Percentiles rank a stretch among this genome's conserved stretches.
phyloP scores from a whole-genome alignment of 2,329 filamentous ascomycete species.

The Monilinia aucupariae region DNA sequence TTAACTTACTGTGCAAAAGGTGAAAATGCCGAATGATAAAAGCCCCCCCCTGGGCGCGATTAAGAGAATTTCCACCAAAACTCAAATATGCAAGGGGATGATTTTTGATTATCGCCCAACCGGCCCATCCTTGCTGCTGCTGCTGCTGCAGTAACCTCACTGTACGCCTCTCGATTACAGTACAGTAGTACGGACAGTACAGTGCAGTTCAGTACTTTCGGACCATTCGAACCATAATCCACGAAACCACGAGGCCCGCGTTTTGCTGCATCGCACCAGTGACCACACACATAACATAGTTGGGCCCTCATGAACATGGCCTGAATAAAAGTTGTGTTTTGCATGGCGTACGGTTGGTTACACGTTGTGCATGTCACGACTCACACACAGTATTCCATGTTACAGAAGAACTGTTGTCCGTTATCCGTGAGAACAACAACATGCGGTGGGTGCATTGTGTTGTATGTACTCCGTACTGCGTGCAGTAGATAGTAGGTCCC shows the following conservation, averaged over 20 bases:
- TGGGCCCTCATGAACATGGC: not conserved
- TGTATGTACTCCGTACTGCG: not conserved
- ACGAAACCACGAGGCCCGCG: slow-evolving; percentile 12
- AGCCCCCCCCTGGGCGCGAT: not conserved
- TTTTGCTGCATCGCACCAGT: slow-evolving; percentile 5
- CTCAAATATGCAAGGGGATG: slow-evolving; percentile 5
- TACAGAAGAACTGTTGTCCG: slow-evolving; percentile 3
- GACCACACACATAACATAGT: not conserved
- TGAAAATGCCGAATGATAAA: not conserved
- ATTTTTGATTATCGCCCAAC: not conserved
- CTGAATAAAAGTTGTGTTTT: not conserved
- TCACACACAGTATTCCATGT: not conserved
- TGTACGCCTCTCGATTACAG: slow-evolving; percentile 1
- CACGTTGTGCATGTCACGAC: too few relatives aligned
- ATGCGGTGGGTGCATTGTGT: not conserved
- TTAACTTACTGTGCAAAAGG: not conserved
- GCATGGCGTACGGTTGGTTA: too few relatives aligned
- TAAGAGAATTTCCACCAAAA: not conserved
- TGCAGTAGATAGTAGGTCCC: not conserved
- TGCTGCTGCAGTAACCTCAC: not conserved
- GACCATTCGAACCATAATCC: slow-evolving; percentile 4
- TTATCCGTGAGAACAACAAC: slow-evolving; percentile 1
- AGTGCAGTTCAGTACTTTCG: too few relatives aligned
- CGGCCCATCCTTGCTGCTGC: slow-evolving; percentile 4
- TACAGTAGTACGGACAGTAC: too few relatives aligned